These are phyloP conservation scores for Ilyonectria robusta DNA, from an alignment of 2,329 filamentous ascomycete species.

Conservation along the genomic window DNA sequence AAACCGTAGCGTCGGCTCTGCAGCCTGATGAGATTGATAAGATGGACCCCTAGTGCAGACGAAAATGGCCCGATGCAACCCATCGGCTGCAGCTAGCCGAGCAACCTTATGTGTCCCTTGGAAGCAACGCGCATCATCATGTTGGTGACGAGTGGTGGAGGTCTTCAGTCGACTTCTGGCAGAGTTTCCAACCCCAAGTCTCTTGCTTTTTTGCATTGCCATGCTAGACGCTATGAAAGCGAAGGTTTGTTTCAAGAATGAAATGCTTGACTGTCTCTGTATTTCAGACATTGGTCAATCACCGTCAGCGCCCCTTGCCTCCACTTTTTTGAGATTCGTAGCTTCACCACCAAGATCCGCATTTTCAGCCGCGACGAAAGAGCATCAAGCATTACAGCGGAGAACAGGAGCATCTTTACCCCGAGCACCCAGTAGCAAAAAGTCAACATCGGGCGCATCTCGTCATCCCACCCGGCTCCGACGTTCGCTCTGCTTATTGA, in stretches of 20 bases:
- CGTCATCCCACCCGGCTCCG: not conserved
- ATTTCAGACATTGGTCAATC: conserved; percentile 19
- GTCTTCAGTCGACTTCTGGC: not conserved
- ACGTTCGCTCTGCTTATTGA: not conserved
- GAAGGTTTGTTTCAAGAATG: not conserved
- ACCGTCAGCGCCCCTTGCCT: not conserved
- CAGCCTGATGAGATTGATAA: conserved; percentile 42
- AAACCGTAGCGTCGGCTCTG: not conserved
- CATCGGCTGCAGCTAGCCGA: not conserved
- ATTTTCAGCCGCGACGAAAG: not conserved
- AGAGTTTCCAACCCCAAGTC: not conserved
- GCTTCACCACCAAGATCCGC: not conserved
- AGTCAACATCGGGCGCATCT: not conserved
- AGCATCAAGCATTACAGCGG: not conserved
- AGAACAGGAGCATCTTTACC: not conserved
- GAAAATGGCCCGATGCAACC: conserved; percentile 11
- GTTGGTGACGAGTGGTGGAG: not conserved
- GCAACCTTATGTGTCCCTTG: not conserved
- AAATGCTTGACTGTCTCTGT: not conserved
- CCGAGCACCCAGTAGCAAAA: not conserved
- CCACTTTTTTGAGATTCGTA: conserved; percentile 6
- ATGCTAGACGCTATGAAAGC: not conserved
- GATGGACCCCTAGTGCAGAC: conserved; percentile 30
- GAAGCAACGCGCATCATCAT: too few relatives aligned
- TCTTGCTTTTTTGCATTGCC: not conserved